Conservation (phyloP, 441 rosid genomes). For the Brassica hybrid region DNA sequence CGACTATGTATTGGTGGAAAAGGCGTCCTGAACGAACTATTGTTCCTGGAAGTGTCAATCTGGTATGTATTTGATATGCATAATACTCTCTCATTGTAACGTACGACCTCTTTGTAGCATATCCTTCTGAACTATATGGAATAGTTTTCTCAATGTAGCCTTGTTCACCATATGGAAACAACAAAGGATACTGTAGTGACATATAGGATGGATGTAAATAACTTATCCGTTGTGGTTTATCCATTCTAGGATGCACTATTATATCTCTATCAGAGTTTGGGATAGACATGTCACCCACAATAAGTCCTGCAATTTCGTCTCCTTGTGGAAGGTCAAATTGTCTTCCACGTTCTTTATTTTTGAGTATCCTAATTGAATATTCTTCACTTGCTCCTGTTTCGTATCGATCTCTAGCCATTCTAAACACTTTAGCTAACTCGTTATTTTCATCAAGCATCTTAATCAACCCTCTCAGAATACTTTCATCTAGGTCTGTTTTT, state of each 20-base stretch:
- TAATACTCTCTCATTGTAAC: constrained; percentile 22
- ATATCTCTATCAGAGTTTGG: not conserved
- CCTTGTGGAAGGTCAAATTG: constrained; percentile 17
- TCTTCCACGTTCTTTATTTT: not conserved
- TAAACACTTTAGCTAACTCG: constrained; percentile 3
- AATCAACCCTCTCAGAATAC: not conserved
- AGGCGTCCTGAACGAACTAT: constrained; percentile 1
- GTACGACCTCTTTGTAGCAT: not conserved
- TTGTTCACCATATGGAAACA: constrained; percentile 23
- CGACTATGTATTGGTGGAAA: constrained; percentile 15
- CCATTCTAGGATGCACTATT: constrained; percentile 11
- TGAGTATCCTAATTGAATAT: constrained; percentile 11
- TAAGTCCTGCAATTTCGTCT: constrained; percentile 14
- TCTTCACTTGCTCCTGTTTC: constrained; percentile 1
- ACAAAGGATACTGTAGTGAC: constrained; percentile 11
- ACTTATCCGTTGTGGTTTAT: constrained; percentile 4
- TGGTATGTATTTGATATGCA: constrained; percentile 17
- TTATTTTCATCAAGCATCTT: constrained; percentile 24
- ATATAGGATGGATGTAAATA: not conserved
- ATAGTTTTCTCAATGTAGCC: not conserved
- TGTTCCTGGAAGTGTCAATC: not conserved
- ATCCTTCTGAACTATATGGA: not conserved
- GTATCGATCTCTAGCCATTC: constrained; percentile 31
- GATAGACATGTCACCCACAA: constrained; percentile 14
- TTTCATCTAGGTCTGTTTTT: not conserved